Evolutionary conservation across 495 filamentous ascomycete species (phyloP).

Genomic region (Aspergillus coremiiformis): DNA sequence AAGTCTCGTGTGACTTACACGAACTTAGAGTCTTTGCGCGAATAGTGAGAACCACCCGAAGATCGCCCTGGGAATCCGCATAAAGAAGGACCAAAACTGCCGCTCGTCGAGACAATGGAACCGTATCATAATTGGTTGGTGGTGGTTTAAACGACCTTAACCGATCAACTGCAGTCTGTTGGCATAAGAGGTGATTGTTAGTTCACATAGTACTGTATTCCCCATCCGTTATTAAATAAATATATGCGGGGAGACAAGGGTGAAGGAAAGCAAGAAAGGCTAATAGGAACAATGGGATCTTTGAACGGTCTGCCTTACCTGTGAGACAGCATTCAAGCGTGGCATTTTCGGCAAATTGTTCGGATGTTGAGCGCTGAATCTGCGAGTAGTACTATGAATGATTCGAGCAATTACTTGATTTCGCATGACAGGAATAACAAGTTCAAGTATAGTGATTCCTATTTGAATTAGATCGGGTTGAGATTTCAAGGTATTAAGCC

Average conservation of each 20-base stretch:
- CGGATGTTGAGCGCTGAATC: conserved; percentile 4
- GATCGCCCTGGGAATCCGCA: conserved; percentile 66
- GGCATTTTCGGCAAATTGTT: conserved; percentile 18
- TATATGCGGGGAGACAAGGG: no score
- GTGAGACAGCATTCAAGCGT: conserved; percentile 28
- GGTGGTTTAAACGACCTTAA: conserved; percentile 63
- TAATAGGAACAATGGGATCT: not conserved
- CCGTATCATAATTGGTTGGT: conserved; percentile 50
- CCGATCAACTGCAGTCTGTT: conserved; percentile 66
- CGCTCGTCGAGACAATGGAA: conserved; percentile 66
- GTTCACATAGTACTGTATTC: no score
- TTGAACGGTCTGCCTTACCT: conserved; percentile 17
- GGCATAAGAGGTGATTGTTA: conserved; percentile 8
- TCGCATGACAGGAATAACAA: not conserved
- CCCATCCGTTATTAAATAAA: no score
- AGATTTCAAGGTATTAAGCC: not conserved
- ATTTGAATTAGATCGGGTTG: not conserved
- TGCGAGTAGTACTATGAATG: not conserved
- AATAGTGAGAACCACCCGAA: conserved; percentile 81
- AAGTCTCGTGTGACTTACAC: conserved; percentile 36
- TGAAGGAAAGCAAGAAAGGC: not conserved
- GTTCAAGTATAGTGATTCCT: not conserved
- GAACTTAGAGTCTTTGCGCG: conserved; percentile 65
- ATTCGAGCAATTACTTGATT: not conserved
- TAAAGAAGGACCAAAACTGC: conserved; percentile 82